Evolutionary conservation across 176 grass and related monocot genomes (phyloP), one percentile per base, ranked within the genome.

Genomic region (Poa annua): DNA sequence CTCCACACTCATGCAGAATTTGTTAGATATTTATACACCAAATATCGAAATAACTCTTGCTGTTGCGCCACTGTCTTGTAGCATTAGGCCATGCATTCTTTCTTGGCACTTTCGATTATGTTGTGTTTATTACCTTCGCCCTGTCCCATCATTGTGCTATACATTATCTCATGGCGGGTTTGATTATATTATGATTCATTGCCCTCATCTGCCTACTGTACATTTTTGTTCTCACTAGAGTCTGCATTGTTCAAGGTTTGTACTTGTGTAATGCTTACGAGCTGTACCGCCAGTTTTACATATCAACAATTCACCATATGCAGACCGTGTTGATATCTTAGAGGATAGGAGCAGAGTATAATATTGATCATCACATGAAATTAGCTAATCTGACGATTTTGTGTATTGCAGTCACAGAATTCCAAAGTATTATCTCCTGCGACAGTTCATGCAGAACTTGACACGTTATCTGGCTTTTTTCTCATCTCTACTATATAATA

Each of bases 21-120:
- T 24, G 9, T 71, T 84, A 29, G 35, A 57, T 65, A 38, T 84
- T 79, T 76, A 42, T 48, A 72, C 20, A 54, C 47, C 24, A 66
- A 36, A 84, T 57, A 74, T 49, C 55, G 1, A 20, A 39, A 7
- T 71, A 42, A 26, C 19, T 78, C 24, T 14, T 86, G 38, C 11
- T 21, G 48, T 34, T 39, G 76, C 8, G 3, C 38, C 14, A 75
- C 32, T 57, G 14, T 25, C 36, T 80, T 3, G 24, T 47, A 20
- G 6, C 6, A 54, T 8, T 54, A 20, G 20, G 17, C 51, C 17
- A 54, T 54, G 8, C 6, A 20, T 54, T 20, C 19, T 54, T 16
- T 54, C 16, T 6, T 0, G 51, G 17, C 6, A 17, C 17, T 20
- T 54, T 54, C 17, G 51, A 20, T 54, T 20, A 20, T 20, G 51